Base-by-base conservation (phyloP, 2,329 filamentous ascomycete genomes). In the Aspergillus amoenus region DNA sequence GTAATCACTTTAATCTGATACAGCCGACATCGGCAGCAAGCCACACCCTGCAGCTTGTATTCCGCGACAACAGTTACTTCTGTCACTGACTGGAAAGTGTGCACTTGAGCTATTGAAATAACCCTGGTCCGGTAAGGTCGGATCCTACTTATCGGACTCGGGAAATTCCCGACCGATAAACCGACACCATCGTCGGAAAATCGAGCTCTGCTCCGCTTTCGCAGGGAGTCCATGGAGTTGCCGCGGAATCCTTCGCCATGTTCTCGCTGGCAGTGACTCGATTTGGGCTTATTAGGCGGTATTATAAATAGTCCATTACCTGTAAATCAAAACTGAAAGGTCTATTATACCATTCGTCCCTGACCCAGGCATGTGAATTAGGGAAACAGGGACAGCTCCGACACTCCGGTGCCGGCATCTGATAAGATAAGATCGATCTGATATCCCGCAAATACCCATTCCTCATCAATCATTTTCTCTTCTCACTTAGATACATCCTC, bases 361-460 rank as follows among this genome's bases (percentile, higher is more conserved):
- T 8, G 11, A 13, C 2, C 32, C 34, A n/a, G 6, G 11, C 32
- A 15, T 15, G 32, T 37, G 12, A n/a, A 37, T 15, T 0, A 13
- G 15, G 13, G 15, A 37, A n/a, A 15, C 9, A 30, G 8, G 9
- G 13, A 2, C 15, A n/a, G 12, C 34, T 1, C 4, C 13, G 4
- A n/a, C 0, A n/a, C n/a, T 17, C 40, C 41, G 27, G 27, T 30
- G 27, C 27, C 27, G 27, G 27, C 30, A 48, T 48, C 45, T 48
- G 45, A 48, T 48, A 48, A 48, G 45, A 48, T 48, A 37, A 48
- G 45, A 48, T 48, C 5, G n/a, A 22, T 39, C 18, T 34, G 41
- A 43, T 43, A 43, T 22, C 18, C 39, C 27, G 9, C 27, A 30
- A 9, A 30, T 0, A 30, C 27, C 27, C 27, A 30, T 30, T 11